A percentile compares a stretch with the other conserved stretches of the same genome.
These are phyloP conservation scores for Papilionanthe hybrid DNA, from an alignment of 116 monocot genomes.

Conservation along the genomic window DNA sequence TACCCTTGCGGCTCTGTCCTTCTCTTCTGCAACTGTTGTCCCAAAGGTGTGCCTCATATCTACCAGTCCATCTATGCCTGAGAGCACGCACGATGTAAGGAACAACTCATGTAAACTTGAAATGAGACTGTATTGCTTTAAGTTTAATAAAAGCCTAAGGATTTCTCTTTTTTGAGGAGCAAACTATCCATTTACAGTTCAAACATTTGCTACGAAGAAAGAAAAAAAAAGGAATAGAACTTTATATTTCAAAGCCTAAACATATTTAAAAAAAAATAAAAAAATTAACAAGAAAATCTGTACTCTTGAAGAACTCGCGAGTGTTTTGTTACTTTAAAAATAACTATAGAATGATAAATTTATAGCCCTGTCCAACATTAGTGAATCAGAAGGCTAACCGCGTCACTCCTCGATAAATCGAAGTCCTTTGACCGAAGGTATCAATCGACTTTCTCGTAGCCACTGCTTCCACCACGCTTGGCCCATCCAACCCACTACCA, in stretches of 20 bases:
- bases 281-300: too few relatives aligned
- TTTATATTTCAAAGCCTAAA: too few relatives aligned
- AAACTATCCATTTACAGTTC: neutral
- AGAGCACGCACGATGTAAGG: neutral
- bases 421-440: constrained; percentile 94
- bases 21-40: constrained; percentile 98
- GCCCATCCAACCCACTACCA: constrained; percentile 19
- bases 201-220: neutral
- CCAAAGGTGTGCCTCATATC: constrained; percentile 96
- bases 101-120: neutral
- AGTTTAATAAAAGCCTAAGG: too few relatives aligned
- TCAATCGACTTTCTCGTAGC: constrained; percentile 68
- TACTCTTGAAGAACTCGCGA: too few relatives aligned
- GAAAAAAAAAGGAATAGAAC: too few relatives aligned
- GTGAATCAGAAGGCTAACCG: constrained; percentile 38
- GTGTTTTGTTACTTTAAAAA: too few relatives aligned
- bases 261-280: too few relatives aligned
- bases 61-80: constrained; percentile 95
- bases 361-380: too few relatives aligned
- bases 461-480: constrained; percentile 38
- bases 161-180: too few relatives aligned
- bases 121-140: neutral
- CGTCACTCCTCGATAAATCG: constrained; percentile 92
- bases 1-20: constrained; percentile 86
- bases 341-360: too few relatives aligned